Evolutionary conservation across 768 basidiomycete genomes (phyloP).

Genomic region (Pholiota microspora): DNA sequence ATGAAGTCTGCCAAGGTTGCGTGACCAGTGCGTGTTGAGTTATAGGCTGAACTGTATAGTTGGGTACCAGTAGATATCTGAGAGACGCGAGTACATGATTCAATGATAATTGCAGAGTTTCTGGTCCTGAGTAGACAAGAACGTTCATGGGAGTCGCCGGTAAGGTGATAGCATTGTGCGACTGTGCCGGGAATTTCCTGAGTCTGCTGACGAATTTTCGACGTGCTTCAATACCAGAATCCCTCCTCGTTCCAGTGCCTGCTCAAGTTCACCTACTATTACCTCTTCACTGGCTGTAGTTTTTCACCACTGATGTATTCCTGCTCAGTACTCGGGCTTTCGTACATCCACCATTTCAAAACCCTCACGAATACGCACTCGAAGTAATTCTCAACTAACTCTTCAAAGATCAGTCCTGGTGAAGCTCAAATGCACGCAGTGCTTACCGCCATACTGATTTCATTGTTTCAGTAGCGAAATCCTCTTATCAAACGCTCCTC

Average conservation of each 20-base stretch:
- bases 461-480: too few species aligned
- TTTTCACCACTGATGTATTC: not conserved
- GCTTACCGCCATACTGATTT: too few species aligned
- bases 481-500: not conserved
- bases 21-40: conserved; percentile 51
- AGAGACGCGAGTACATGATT: conserved; percentile 45
- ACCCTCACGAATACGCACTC: too few species aligned
- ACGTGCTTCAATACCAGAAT: too few species aligned
- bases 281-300: not conserved
- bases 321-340: not conserved
- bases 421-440: too few species aligned
- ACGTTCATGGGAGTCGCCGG: conserved; percentile 54
- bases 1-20: conserved; percentile 76
- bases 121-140: conserved; percentile 68
- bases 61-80: conserved; percentile 57
- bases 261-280: too few species aligned
- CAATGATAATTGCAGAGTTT: conserved; percentile 47
- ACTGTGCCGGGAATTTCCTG: not conserved
- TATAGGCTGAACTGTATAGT: conserved; percentile 78
- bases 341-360: not conserved
- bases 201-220: not conserved
- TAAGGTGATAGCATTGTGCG: too few species aligned
- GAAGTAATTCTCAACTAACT: too few species aligned
- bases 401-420: too few species aligned
- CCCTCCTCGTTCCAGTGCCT: too few species aligned